Evolutionary conservation across 768 basidiomycete species (phyloP), one percentile per base, ranked within the genome.

Genomic region (Exidia glandulosa): DNA sequence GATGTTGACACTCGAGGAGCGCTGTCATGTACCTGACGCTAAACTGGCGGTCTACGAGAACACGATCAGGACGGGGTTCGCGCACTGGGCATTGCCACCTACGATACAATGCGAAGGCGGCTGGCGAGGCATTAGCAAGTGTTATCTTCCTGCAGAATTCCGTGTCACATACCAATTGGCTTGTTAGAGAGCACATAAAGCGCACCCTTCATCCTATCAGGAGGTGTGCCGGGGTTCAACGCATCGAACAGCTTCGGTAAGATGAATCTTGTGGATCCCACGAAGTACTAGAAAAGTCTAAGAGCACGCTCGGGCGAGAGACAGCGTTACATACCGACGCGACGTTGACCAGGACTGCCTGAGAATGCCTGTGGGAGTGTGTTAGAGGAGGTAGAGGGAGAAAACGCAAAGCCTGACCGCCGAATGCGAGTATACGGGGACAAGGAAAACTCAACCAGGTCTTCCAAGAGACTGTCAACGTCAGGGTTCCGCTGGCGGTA

Each of bases 371-470:
- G 61, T 13, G 55, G 54, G 23, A 62, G 41, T n/a, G n/a, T n/a
- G n/a, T n/a, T n/a, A 25, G 37, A 27, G 63, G 2, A 48, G 45
- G 55, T 50, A 33, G 25, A 33, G 34, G 34, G 55, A 25, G 54
- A 57, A 29, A 41, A 12, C 16, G 50, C 7, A 29, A 10, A 34
- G 31, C 64, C 76, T 65, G 64, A 90, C 89, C 86, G 81, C 68
- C 89, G 75, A 58, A 90, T 79, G 64, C 88, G 76, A 4, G 86
- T 88, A 66, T 92, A 92, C 3, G 84, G 86, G 0, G 90, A 92
- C 27, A 92, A 74, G 37, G 88, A 87, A 37, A 91, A 71, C 64
- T 88, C 87, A 10, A 85, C 77, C 23, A 92, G 71, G 67, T 89
- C 87, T 5, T 74, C 68, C 6, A 92, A 73, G 25, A 92, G 73